Percentiles rank a stretch among this genome's conserved stretches.
These are phyloP conservation scores for Didymellaceae sp. DNA, from an alignment of 2,329 filamentous ascomycete species.

Conservation along the genomic window DNA sequence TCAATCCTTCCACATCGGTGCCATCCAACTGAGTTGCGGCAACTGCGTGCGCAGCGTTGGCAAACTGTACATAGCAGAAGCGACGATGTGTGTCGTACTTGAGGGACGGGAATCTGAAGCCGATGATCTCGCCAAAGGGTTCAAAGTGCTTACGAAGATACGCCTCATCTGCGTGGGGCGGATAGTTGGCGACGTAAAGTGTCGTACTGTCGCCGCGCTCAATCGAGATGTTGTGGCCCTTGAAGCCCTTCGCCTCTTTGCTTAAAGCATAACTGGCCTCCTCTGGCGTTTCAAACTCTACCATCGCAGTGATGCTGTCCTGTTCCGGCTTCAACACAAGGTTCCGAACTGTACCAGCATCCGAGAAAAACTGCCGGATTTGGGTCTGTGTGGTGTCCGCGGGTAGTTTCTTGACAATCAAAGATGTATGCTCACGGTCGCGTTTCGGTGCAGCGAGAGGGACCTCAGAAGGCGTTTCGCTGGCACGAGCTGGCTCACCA, in stretches of 20 bases:
- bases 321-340: conserved; percentile 71
- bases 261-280: conserved; percentile 83
- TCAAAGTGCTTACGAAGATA: conserved; percentile 72
- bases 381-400: conserved; percentile 71
- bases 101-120: conserved; percentile 87
- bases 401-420: conserved; percentile 82
- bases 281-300: conserved; percentile 83
- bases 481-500: conserved; percentile 24
- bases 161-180: conserved; percentile 73
- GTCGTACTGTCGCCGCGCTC: conserved; percentile 78
- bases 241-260: conserved; percentile 80
- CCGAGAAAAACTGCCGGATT: conserved; percentile 87
- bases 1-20: conserved; percentile 69
- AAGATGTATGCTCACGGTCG: conserved; percentile 87
- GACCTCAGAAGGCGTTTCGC: conserved; percentile 46
- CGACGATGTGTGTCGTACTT: conserved; percentile 87
- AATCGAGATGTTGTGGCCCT: conserved; percentile 75
- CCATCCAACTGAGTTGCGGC: conserved; percentile 75
- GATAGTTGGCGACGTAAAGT: conserved; percentile 90
- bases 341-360: conserved; percentile 83
- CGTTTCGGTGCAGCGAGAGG: conserved; percentile 63
- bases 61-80: conserved; percentile 96
- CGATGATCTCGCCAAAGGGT: conserved; percentile 79
- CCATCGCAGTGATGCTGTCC: conserved; percentile 70
- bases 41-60: conserved; percentile 53